Conservation (phyloP, 805 yeast species). For the Kazachstania kunashirensis region DNA sequence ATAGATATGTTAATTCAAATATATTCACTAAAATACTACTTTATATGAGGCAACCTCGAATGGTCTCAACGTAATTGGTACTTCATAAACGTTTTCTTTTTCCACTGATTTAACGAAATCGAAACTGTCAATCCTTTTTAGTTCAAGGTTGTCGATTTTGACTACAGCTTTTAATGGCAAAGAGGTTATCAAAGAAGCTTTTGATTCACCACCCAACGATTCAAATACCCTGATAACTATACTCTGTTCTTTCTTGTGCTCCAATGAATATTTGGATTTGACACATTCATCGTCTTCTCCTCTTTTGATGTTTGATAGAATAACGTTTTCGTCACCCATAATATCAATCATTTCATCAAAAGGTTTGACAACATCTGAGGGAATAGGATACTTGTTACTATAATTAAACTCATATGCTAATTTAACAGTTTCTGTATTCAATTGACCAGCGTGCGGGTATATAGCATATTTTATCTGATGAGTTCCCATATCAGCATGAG, state of each 20-base stretch:
- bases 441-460: conserved; percentile 67
- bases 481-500: conserved; percentile 82
- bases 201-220: conserved; percentile 69
- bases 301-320: conserved; percentile 72
- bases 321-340: conserved; percentile 47
- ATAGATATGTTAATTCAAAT: no score
- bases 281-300: conserved; percentile 72
- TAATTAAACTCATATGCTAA: conserved; percentile 77
- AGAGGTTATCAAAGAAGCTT: conserved; percentile 41
- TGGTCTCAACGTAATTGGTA: conserved; percentile 47
- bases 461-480: conserved; percentile 79
- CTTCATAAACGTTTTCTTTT: conserved; percentile 31
- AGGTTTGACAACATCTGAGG: conserved; percentile 8
- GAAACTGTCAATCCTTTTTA: conserved; percentile 36
- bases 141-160: conserved; percentile 51
- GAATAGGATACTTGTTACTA: conserved; percentile 20
- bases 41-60: conserved; percentile 60
- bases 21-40: conserved; percentile 10
- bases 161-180: conserved; percentile 39
- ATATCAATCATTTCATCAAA: conserved; percentile 29
- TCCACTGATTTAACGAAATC: conserved; percentile 22
- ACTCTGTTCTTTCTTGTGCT: conserved; percentile 37
- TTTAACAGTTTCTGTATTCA: conserved; percentile 56
- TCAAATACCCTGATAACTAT: conserved; percentile 75
- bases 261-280: conserved; percentile 37